Conservation (phyloP, 768 basidiomycete species). For the Leccinellum rugosiceps region DNA sequence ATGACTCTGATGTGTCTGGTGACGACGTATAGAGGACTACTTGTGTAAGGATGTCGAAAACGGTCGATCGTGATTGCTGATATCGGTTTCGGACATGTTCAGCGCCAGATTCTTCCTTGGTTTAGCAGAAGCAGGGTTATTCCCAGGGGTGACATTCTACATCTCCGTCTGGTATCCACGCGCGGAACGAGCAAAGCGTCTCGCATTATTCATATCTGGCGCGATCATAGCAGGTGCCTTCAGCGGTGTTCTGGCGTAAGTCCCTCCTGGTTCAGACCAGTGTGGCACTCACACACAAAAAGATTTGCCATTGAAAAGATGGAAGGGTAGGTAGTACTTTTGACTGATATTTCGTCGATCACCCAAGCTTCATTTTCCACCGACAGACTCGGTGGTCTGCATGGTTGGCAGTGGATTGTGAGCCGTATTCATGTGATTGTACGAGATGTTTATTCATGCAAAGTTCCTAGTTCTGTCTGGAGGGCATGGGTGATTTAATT, state of each 20-base stretch:
- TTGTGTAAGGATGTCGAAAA: slow-evolving; percentile 24
- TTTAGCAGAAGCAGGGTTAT: slow-evolving; percentile 43
- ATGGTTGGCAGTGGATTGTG: slow-evolving; percentile 40
- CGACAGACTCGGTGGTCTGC: slow-evolving; percentile 29
- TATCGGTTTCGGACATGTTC: not conserved
- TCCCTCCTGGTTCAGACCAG: not conserved
- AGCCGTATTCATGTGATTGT: slow-evolving; percentile 1
- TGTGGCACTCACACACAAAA: not conserved
- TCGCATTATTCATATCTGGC: slow-evolving; percentile 57
- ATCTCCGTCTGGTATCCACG: slow-evolving; percentile 59
- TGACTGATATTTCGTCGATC: not conserved
- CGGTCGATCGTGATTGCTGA: not conserved
- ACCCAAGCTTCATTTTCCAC: not conserved
- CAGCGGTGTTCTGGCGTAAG: slow-evolving; percentile 48
- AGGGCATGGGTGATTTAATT: slow-evolving; percentile 20
- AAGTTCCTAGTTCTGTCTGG: slow-evolving; percentile 28
- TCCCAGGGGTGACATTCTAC: slow-evolving; percentile 39
- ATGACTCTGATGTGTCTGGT: slow-evolving; percentile 39
- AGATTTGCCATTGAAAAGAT: slow-evolving; percentile 35
- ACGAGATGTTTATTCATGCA: slow-evolving; percentile 1
- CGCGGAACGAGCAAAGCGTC: slow-evolving; percentile 50
- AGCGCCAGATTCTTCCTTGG: slow-evolving; percentile 44
- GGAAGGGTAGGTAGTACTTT: slow-evolving; percentile 33
- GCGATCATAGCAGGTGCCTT: slow-evolving; percentile 51
- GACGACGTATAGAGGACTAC: slow-evolving; percentile 26